Conservation (phyloP, 1,139 yeast species). For the Candida sanyaensis region DNA sequence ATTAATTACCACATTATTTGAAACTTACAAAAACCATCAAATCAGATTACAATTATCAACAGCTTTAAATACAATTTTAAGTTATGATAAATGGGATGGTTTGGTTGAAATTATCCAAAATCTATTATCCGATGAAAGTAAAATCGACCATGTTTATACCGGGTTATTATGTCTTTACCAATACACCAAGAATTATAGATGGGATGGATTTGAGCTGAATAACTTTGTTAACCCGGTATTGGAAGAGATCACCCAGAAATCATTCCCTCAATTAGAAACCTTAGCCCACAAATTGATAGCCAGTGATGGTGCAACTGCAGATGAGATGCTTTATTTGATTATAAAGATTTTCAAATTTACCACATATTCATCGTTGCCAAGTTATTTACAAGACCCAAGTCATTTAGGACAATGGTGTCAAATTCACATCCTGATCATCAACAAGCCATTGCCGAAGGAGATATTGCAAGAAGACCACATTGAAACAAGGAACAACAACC, state of each 20-base stretch:
- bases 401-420: slow-evolving; percentile 67
- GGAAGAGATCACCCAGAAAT: slow-evolving; percentile 47
- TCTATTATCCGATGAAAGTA: slow-evolving; percentile 44
- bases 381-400: slow-evolving; percentile 52
- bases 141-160: slow-evolving; percentile 54
- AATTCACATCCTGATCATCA: slow-evolving; percentile 54
- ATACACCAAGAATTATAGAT: slow-evolving; percentile 59
- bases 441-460: slow-evolving; percentile 40
- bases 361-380: slow-evolving; percentile 58
- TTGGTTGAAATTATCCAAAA: slow-evolving; percentile 36
- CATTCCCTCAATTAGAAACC: slow-evolving; percentile 59
- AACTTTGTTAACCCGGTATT: slow-evolving; percentile 42
- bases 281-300: slow-evolving; percentile 45
- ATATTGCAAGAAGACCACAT: slow-evolving; percentile 37
- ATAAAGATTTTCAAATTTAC: slow-evolving; percentile 66
- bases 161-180: slow-evolving; percentile 60
- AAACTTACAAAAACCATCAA: slow-evolving; percentile 35
- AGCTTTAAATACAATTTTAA: slow-evolving; percentile 45
- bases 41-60: slow-evolving; percentile 43
- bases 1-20: slow-evolving; percentile 47
- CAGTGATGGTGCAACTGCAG: slow-evolving; percentile 35
- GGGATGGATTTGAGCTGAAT: slow-evolving; percentile 49
- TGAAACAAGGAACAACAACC: slow-evolving; percentile 39
- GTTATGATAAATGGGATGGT: slow-evolving; percentile 49
- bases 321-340: slow-evolving; percentile 60